A percentile compares a stretch with the other conserved stretches of the same genome.
These are phyloP conservation scores for Penicillium lagena DNA, from an alignment of 495 filamentous ascomycete genomes.

Conservation along the genomic window DNA sequence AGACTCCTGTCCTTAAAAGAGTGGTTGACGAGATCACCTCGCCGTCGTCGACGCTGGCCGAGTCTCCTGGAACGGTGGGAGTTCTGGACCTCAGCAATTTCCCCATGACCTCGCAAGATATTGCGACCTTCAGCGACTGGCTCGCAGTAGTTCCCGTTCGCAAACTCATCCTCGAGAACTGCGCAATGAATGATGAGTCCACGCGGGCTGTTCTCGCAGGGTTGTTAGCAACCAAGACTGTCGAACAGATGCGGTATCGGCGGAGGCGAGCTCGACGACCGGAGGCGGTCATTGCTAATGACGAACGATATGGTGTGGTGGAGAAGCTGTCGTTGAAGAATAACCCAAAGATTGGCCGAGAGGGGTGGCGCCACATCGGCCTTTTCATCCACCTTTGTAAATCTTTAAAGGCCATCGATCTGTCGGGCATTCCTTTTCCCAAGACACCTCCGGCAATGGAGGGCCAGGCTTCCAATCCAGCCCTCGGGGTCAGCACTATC, in stretches of 20 bases:
- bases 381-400: constrained; percentile 86
- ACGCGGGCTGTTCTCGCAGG: constrained; percentile 81
- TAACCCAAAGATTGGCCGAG: constrained; percentile 72
- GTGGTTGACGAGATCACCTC: constrained; percentile 82
- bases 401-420: constrained; percentile 77
- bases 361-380: constrained; percentile 88
- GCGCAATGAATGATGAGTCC: constrained; percentile 78
- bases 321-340: constrained; percentile 89
- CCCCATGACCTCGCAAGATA: constrained; percentile 72
- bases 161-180: constrained; percentile 78
- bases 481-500: constrained; percentile 47
- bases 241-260: constrained; percentile 45
- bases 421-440: constrained; percentile 83
- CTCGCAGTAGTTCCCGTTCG: constrained; percentile 87
- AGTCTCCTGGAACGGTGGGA: constrained; percentile 64
- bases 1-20: constrained; percentile 82
- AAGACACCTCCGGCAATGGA: constrained; percentile 10
- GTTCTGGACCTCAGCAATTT: constrained; percentile 80
- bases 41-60: constrained; percentile 50
- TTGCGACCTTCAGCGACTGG: constrained; percentile 85
- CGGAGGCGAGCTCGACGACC: constrained; percentile 28
- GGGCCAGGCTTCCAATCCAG: constrained; percentile 4
- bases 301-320: constrained; percentile 60
- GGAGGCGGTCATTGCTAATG: constrained; percentile 12
- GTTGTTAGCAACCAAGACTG: constrained; percentile 70